Evolutionary conservation across 768 basidiomycete genomes (phyloP).

Genomic region (Amanita brunnescens): DNA sequence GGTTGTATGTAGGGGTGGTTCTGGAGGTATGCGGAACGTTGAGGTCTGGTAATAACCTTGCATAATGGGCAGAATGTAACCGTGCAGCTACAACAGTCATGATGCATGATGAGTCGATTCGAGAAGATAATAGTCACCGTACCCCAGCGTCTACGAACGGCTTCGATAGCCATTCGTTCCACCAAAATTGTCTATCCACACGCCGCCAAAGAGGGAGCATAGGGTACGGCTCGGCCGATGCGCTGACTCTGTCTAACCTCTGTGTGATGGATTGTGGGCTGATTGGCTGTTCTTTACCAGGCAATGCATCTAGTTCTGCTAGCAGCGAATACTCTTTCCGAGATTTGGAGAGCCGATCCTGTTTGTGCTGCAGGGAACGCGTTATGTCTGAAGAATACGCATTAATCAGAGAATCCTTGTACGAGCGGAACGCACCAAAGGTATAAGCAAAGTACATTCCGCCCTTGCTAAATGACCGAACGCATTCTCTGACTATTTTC

Average conservation of each 20-base stretch:
- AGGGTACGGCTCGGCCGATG: slow-evolving; percentile 62
- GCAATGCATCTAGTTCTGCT: slow-evolving; percentile 49
- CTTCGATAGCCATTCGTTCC: slow-evolving; percentile 85
- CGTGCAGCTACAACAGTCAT: slow-evolving; percentile 47
- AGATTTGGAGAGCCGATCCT: slow-evolving; percentile 50
- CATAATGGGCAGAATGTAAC: slow-evolving; percentile 85
- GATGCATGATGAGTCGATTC: slow-evolving; percentile 1
- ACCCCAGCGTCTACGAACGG: slow-evolving; percentile 87
- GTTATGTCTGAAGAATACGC: slow-evolving; percentile 54
- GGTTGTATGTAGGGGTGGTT: slow-evolving; percentile 17
- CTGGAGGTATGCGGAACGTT: slow-evolving; percentile 52
- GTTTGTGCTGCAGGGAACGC: slow-evolving; percentile 75
- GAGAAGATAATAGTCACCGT: slow-evolving; percentile 16
- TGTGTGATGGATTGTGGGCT: slow-evolving; percentile 4
- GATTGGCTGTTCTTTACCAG: slow-evolving; percentile 18
- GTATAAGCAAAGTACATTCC: slow-evolving; percentile 88
- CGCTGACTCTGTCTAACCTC: slow-evolving; percentile 27
- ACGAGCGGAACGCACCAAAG: slow-evolving; percentile 48
- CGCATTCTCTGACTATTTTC: slow-evolving; percentile 73
- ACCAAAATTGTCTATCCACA: slow-evolving; percentile 89
- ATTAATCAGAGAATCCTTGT: neutral
- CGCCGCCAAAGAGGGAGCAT: slow-evolving; percentile 86
- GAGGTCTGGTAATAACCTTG: slow-evolving; percentile 86
- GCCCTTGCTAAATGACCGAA: slow-evolving; percentile 71
- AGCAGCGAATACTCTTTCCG: slow-evolving; percentile 53